Evolutionary conservation across 108 stramenopile species (phyloP).

Genomic region (Pseudonitzschia pungens): DNA sequence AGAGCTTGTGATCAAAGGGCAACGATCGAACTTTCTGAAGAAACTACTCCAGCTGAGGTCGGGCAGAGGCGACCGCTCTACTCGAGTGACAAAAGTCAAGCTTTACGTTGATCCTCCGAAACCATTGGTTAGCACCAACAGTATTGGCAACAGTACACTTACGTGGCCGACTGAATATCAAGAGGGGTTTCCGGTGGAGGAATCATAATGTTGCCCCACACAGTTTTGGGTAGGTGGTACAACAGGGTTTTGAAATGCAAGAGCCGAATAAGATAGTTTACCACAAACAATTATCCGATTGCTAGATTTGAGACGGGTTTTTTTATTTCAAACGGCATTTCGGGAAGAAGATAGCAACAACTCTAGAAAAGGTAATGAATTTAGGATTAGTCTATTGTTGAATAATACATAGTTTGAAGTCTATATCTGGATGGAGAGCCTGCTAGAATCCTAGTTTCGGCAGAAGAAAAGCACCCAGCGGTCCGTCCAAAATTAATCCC

Average conservation of each 20-base stretch:
- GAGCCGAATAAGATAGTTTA: no score
- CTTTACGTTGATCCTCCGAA: slow-evolving; percentile 16
- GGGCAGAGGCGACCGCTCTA: not conserved
- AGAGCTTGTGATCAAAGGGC: slow-evolving; percentile 1
- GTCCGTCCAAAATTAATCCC: slow-evolving; percentile 60
- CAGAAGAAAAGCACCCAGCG: slow-evolving; percentile 26
- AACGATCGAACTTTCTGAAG: slow-evolving; percentile 2
- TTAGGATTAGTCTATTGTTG: not conserved
- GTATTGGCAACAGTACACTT: not conserved
- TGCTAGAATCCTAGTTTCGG: slow-evolving; percentile 17
- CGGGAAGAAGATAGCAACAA: no score
- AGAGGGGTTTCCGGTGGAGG: no score
- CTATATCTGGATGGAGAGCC: not conserved
- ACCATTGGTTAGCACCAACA: not conserved
- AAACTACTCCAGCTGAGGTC: not conserved
- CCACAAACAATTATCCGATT: no score
- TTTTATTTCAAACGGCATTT: no score
- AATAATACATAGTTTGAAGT: not conserved
- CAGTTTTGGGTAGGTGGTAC: no score
- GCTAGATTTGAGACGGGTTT: no score
- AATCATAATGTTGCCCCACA: no score
- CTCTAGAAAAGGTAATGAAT: no score
- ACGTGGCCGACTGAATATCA: not conserved
- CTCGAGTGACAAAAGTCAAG: not conserved
- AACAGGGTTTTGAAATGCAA: no score